Base-by-base conservation (phyloP, 495 filamentous ascomycete genomes). In the Penicillium lagena region DNA sequence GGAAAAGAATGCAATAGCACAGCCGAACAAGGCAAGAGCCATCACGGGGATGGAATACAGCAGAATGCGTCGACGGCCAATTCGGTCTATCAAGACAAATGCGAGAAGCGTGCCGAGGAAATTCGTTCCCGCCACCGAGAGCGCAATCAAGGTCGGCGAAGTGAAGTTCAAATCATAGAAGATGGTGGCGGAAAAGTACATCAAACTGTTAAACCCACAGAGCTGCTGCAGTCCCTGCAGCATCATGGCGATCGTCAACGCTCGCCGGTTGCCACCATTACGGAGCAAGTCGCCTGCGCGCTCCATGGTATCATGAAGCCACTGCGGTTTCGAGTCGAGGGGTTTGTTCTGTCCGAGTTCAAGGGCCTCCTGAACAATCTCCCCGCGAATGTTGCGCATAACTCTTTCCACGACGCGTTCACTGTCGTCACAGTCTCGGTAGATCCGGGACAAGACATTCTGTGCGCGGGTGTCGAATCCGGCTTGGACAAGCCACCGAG, bases 111-210 rank as follows among this genome's bases (percentile, higher is more conserved):
- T 96, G 59, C 89, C 85, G 37, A 77, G 42, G 57, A 93, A 90
- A 52, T 96, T 96, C 12, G 90, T 91, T 51, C 79, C 57, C 2
- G 90, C 90, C 29, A 96, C 83, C 6, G 81, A 80, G 34, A 95
- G 76, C 2, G 88, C 86, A 2, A 84, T 89, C 37, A 91, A 72
- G 0, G 87, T 95, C 22, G 90, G 90, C 12, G 80, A 82, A 29
- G 73, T 72, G 62, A 96, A 95, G 2, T 85, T 84, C 14, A 95
- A 70, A 28, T 89, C 66, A 9, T 81, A 72, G 60, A 96, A 96
- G 29, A 96, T 88, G 6, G 89, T 95, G 4, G 89, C 87, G 7
- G 88, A 90, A 61, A 90, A 96, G 60, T 96, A 96, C 90, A 96
- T 96, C 10, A 96, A 74, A 37, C 84, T 85, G 65, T 95, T 95